phyloP scores from a whole-genome alignment of 2,329 filamentous ascomycete species.

The Talaromyces pinophilus region DNA sequence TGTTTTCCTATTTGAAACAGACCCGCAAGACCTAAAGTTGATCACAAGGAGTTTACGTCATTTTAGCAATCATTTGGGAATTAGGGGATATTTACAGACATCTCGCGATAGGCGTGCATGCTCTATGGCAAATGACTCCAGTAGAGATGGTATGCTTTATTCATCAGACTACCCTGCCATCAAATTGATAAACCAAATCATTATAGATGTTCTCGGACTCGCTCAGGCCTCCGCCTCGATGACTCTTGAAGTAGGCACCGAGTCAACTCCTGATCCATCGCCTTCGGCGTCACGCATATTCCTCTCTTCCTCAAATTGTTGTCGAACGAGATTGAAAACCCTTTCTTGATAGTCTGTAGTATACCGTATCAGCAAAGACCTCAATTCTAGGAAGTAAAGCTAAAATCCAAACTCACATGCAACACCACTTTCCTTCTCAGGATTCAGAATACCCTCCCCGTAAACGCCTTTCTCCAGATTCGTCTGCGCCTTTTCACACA shows the following conservation, averaged over 20 bases:
- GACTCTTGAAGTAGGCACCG: background rate
- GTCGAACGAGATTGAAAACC: conserved; percentile 49
- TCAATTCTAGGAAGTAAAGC: no score
- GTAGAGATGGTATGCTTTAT: background rate
- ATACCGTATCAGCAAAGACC: background rate
- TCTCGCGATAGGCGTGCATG: background rate
- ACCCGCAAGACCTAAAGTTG: background rate
- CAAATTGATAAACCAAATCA: background rate
- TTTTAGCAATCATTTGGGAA: no score
- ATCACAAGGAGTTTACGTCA: background rate
- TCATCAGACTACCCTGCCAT: background rate
- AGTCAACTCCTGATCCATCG: background rate
- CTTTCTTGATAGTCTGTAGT: conserved; percentile 49
- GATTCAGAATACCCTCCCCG: conserved; percentile 57
- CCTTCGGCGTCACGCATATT: conserved; percentile 4
- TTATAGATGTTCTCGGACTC: background rate
- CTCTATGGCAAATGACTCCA: background rate
- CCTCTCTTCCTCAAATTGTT: conserved; percentile 45
- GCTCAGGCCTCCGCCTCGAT: background rate
- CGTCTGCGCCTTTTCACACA: conserved; percentile 58
- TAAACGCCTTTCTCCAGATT: conserved; percentile 59
- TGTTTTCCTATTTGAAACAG: conserved; percentile 11
- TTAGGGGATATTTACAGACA: background rate
- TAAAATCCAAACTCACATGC: conserved; percentile 38
- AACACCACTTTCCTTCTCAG: conserved; percentile 58